Base-by-base conservation (phyloP, 2,329 filamentous ascomycete genomes). In the Colletotrichum caudatum region DNA sequence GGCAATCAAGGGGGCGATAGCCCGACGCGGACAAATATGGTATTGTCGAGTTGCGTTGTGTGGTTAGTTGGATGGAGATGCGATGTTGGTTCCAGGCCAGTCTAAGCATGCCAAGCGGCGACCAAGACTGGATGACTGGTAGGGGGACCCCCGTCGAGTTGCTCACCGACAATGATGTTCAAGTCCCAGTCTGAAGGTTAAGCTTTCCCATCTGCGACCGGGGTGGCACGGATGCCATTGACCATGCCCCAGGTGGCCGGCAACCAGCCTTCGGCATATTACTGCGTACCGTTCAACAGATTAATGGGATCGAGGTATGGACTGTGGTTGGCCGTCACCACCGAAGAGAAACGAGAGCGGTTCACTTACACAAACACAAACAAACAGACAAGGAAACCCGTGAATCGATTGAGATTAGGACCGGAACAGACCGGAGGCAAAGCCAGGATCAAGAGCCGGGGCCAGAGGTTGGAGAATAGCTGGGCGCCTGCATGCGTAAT, bases 101-200 rank as follows among this genome's bases (percentile, higher is more conserved):
- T 20, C 62, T 26, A 69, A 69, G 58, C 46, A 65, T 65, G 61
- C 44, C 64, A 62, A 56, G 56, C 54, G 23, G 26, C 8, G 39
- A 9, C 53, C 33, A 48, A 53, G 44, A 44, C 33, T 63, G 44
- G 29, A 33, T 53, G n/a, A 26, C 14, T 58, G 50, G 56, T 39
- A 33, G 65, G 64, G 63, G 35, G 60, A 48, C 64, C 63, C 63
- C 54, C 51, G 12, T 61, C 56, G 48, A 61, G 41, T 37, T 39
- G 16, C 48, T 33, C 29, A 37, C 37, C 48, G 16, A 44, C 58
- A 59, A 53, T 41, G 14, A 35, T 39, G 39, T 59, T 56, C 59
- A 57, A 51, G 69, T 69, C 69, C 69, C 69, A 44, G 37, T 29
- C 46, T 33, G 48, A 51, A 71, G 65, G 65, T 71, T 71, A 71